These are phyloP conservation scores for Trichoderma sp. DNA, from an alignment of 2,329 filamentous ascomycete species.

Conservation along the genomic window DNA sequence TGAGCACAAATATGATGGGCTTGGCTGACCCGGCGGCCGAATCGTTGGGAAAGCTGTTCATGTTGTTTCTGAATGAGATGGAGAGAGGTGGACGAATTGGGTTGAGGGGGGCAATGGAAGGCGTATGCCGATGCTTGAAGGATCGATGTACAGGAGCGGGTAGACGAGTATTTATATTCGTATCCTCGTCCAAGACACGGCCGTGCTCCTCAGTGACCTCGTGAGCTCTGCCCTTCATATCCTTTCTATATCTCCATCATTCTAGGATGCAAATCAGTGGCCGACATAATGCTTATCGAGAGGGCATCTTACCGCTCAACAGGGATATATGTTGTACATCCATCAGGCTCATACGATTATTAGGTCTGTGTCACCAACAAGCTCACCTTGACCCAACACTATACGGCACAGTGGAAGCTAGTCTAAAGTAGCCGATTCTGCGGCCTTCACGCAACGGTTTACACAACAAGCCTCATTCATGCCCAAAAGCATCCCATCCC, in stretches of 20 bases:
- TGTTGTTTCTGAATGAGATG: background rate
- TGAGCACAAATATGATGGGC: conserved; percentile 15
- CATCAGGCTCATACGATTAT: conserved; percentile 1
- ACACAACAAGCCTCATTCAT: background rate
- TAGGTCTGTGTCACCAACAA: background rate
- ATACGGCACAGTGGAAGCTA: background rate
- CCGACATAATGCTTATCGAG: background rate
- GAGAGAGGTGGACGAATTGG: background rate
- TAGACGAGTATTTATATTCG: background rate
- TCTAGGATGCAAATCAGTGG: background rate
- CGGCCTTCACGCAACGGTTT: background rate
- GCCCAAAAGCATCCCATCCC: background rate
- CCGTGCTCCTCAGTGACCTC: background rate
- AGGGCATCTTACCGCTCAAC: background rate
- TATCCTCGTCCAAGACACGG: background rate
- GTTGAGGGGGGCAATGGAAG: background rate
- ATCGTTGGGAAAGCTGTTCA: conserved; percentile 21
- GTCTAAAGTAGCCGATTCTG: background rate
- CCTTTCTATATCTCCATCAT: background rate
- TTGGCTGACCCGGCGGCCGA: conserved; percentile 23
- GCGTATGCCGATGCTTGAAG: background rate
- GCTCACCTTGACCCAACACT: background rate
- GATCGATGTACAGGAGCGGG: background rate
- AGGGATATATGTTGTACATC: background rate
- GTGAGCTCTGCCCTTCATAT: background rate